Evolutionary conservation across 2,329 filamentous ascomycete genomes (phyloP).

Genomic region (Talaromyces sp.): DNA sequence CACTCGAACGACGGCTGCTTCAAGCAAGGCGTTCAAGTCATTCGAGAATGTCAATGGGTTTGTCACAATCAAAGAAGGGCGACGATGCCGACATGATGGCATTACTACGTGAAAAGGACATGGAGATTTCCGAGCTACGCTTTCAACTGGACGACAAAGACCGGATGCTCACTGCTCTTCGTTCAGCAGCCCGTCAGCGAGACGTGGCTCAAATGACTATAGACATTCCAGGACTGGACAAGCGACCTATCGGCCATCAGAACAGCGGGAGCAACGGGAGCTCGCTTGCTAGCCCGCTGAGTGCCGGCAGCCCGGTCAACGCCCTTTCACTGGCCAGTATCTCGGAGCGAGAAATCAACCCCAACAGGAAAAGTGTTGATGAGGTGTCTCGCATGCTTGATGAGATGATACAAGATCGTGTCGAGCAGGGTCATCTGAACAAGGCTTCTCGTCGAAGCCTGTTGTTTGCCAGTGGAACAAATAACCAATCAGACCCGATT

Average conservation of each 20-base stretch:
- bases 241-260: slow-evolving; percentile 27
- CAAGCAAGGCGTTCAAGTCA: slow-evolving; percentile 89
- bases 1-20: slow-evolving; percentile 82
- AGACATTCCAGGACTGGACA: slow-evolving; percentile 31
- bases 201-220: slow-evolving; percentile 65
- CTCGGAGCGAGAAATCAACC: slow-evolving; percentile 40
- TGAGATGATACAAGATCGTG: slow-evolving; percentile 89
- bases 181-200: slow-evolving; percentile 77
- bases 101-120: slow-evolving; percentile 79
- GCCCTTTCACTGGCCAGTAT: slow-evolving; percentile 29
- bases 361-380: slow-evolving; percentile 66
- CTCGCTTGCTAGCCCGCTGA: slow-evolving; percentile 22
- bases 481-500: slow-evolving; percentile 24
- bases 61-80: slow-evolving; percentile 55
- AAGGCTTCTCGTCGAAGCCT: slow-evolving; percentile 64
- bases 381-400: slow-evolving; percentile 92
- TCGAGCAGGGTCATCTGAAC: slow-evolving; percentile 68
- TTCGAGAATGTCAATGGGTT: slow-evolving; percentile 73
- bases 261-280: slow-evolving; percentile 29
- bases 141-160: slow-evolving; percentile 91
- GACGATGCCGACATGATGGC: slow-evolving; percentile 72
- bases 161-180: slow-evolving; percentile 80
- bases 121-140: slow-evolving; percentile 85
- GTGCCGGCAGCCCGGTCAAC: slow-evolving; percentile 24
- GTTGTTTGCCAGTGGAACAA: slow-evolving; percentile 47